Conservation (phyloP, 2,329 filamentous ascomycete genomes). For the Venturia carpophila region DNA sequence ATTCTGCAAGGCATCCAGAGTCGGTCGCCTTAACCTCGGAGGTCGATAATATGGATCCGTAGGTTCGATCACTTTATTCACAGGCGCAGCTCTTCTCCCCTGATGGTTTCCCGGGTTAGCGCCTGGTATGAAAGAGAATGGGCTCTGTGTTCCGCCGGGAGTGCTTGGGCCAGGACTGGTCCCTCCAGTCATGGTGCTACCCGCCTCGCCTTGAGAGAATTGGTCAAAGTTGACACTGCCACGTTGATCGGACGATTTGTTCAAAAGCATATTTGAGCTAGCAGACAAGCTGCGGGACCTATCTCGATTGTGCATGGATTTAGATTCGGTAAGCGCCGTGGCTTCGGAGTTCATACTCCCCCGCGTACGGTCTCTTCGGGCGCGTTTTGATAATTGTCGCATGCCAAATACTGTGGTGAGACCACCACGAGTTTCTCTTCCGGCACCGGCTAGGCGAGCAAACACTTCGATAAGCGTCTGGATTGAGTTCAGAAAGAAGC, state of each 20-base stretch:
- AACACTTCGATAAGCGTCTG: slow-evolving; percentile 86
- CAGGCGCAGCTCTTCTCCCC: slow-evolving; percentile 29
- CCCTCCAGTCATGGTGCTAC: slow-evolving; percentile 43
- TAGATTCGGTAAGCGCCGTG: slow-evolving; percentile 14
- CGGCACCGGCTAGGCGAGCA: slow-evolving; percentile 74
- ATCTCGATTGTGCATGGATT: background rate
- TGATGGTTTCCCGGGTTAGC: slow-evolving; percentile 33
- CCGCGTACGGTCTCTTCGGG: background rate
- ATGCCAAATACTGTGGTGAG: slow-evolving; percentile 82
- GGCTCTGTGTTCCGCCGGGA: slow-evolving; percentile 63
- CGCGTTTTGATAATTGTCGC: slow-evolving; percentile 61
- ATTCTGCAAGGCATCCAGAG: slow-evolving; percentile 38
- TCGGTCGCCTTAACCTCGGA: slow-evolving; percentile 62
- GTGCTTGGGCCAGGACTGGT: slow-evolving; percentile 61
- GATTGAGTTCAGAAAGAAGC: slow-evolving; percentile 85
- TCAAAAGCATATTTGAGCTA: slow-evolving; percentile 55
- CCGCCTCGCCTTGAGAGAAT: slow-evolving; percentile 35
- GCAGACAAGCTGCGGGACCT: slow-evolving; percentile 50
- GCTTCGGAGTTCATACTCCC: slow-evolving; percentile 26
- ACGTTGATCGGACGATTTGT: slow-evolving; percentile 35
- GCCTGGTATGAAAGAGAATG: slow-evolving; percentile 62
- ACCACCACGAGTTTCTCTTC: slow-evolving; percentile 69
- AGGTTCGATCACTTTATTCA: slow-evolving; percentile 27
- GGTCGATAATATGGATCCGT: slow-evolving; percentile 83
- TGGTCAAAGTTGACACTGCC: slow-evolving; percentile 48